phyloP scores from a whole-genome alignment of 768 basidiomycete species.

The Phanerochaete carnosa region DNA sequence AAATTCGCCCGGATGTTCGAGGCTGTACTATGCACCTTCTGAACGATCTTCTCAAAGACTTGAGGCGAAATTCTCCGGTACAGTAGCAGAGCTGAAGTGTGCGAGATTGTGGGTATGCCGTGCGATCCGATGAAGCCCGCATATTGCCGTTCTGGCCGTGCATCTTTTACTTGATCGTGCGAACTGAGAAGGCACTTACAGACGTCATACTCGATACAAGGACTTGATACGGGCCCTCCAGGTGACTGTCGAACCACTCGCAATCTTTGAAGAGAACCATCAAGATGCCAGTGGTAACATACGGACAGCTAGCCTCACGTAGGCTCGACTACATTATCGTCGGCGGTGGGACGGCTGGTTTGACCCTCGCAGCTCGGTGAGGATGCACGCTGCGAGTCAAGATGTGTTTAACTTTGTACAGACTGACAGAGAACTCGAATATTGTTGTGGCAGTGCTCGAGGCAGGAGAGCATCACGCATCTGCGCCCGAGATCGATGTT shows the following conservation, averaged over 20 bases:
- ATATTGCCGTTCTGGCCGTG: no score
- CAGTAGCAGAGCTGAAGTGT: background rate
- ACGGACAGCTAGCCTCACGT: background rate
- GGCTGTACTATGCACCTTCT: no score
- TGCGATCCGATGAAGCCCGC: background rate
- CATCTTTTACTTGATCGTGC: no score
- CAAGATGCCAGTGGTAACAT: background rate
- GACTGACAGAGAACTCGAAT: background rate
- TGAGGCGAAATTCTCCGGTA: background rate
- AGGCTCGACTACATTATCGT: slow-evolving; percentile 1
- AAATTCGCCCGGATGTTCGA: no score
- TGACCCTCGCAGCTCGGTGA: slow-evolving; percentile 1
- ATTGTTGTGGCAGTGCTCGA: slow-evolving; percentile 2
- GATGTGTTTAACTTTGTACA: background rate
- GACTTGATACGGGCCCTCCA: no score
- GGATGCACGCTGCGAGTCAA: background rate
- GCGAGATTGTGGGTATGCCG: background rate
- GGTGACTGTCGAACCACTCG: no score
- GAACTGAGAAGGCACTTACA: no score
- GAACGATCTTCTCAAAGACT: background rate
- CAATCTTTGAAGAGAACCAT: background rate
- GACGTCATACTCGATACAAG: no score
- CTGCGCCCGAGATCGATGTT: background rate
- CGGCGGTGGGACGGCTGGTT: slow-evolving; percentile 4
- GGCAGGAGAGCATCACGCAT: background rate